Conservation (phyloP, 495 filamentous ascomycete species). For the Aspergillus bridgeri region DNA sequence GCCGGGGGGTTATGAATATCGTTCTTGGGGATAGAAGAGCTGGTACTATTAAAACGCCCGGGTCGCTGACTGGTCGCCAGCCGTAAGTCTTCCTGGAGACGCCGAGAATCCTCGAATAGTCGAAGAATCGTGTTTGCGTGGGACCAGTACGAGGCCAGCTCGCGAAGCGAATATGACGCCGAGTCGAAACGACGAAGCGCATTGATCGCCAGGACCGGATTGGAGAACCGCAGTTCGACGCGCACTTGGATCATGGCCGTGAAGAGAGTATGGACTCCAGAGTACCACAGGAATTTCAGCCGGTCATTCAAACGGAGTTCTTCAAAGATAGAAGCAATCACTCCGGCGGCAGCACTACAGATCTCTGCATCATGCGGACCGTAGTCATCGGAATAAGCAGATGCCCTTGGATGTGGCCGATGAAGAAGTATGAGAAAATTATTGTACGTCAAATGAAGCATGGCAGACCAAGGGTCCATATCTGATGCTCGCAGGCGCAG, state of each 20-base stretch:
- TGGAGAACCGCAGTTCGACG: constrained; percentile 49
- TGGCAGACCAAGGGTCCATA: constrained; percentile 47
- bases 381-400: constrained; percentile 44
- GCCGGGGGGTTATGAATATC: constrained; percentile 6
- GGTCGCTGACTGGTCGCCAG: constrained; percentile 37
- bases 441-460: constrained; percentile 50
- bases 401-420: constrained; percentile 44
- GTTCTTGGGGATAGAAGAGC: constrained; percentile 7
- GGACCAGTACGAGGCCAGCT: constrained; percentile 44
- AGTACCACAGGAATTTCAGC: constrained; percentile 47
- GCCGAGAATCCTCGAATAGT: constrained; percentile 46
- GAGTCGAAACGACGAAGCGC: constrained; percentile 48
- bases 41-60: constrained; percentile 27
- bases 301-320: constrained; percentile 48
- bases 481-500: constrained; percentile 42
- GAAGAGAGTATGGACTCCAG: constrained; percentile 45
- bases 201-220: constrained; percentile 48
- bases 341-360: constrained; percentile 44
- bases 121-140: constrained; percentile 46
- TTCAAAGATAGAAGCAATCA: constrained; percentile 48
- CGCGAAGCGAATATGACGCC: constrained; percentile 42
- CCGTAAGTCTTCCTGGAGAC: constrained; percentile 43
- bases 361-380: constrained; percentile 45
- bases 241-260: constrained; percentile 51
- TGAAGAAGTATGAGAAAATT: constrained; percentile 51